Evolutionary conservation across 306 rosid genomes (phyloP), one percentile per base, ranked within the genome.

Genomic region (Amphicarpaea edgeworthii): DNA sequence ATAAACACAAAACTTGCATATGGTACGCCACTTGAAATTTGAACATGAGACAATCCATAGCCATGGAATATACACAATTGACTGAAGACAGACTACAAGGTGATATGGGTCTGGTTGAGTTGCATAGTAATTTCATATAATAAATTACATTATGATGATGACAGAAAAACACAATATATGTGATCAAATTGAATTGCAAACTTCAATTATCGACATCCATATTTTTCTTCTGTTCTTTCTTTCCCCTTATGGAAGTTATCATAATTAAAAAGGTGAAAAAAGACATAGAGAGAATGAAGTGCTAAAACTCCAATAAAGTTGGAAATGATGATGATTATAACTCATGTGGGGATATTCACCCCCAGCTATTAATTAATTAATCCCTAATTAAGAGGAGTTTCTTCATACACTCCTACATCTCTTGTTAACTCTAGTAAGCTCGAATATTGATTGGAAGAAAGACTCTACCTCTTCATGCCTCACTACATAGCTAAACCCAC

Each of bases 381-480:
- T n/a, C n/a, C n/a, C n/a, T n/a, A n/a, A n/a, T n/a, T n/a, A n/a
- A n/a, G n/a, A n/a, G n/a, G n/a, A n/a, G n/a, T n/a, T n/a, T n/a
- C n/a, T 68, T 86, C 80, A 86, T 66, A 88, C 60, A 63, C 85
- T 79, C 79, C 38, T 84, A 47, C 75, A 53, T 77, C 89, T 81
- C 79, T 85, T 88, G 64, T 63, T 68, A 72, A 61, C 76, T 86
- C 80, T 84, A 34, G 76, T n/a, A 65, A 81, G 55, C 19, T 81
- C 47, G 3, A 72, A 73, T 23, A 77, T 60, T 8, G 92, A 86
- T 58, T 65, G 87, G 66, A 90, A 90, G 72, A 88, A 85, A 45
- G 77, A 83, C 12, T 90, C 87, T 69, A 88, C 84, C 85, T 90
- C 92, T 19, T 90, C 79, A 24, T 61, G 70, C 50, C 77, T 45